Percentiles rank a stretch among this genome's conserved stretches.
Conservation (phyloP, 139 green algal species). For the Closterium sp. region DNA sequence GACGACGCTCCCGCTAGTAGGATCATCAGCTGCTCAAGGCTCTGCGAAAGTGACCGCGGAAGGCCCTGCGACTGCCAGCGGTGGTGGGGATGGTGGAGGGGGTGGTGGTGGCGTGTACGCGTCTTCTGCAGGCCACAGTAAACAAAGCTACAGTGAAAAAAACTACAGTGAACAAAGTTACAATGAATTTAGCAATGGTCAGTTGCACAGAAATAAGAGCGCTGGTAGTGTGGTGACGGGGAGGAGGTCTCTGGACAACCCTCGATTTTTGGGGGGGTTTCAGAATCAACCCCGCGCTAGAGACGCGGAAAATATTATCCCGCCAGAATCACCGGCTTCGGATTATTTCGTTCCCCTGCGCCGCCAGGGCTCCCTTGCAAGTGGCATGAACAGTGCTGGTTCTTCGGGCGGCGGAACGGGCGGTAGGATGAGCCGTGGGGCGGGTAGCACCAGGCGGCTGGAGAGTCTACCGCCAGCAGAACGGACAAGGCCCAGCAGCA, state of each 20-base stretch:
- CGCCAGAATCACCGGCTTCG: not conserved
- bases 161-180: not conserved
- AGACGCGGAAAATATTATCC: not conserved
- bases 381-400: too few relatives aligned
- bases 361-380: not conserved
- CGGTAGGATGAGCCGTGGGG: not conserved
- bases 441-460: not conserved
- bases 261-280: not conserved
- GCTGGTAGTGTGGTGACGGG: not conserved
- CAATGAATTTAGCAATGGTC: not conserved
- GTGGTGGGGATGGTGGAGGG: not conserved
- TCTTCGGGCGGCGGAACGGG: too few relatives aligned
- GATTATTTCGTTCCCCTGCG: not conserved
- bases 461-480: not conserved
- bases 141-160: not conserved
- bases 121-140: not conserved
- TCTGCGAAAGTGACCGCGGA: too few relatives aligned
- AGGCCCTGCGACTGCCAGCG: too few relatives aligned
- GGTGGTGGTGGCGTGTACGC: not conserved
- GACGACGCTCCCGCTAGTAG: not conserved
- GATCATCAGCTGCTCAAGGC: not conserved
- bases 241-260: not conserved
- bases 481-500: not conserved
- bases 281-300: not conserved
- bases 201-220: not conserved